Conservation (phyloP, 495 filamentous ascomycete species). For the Tuber borchii region DNA sequence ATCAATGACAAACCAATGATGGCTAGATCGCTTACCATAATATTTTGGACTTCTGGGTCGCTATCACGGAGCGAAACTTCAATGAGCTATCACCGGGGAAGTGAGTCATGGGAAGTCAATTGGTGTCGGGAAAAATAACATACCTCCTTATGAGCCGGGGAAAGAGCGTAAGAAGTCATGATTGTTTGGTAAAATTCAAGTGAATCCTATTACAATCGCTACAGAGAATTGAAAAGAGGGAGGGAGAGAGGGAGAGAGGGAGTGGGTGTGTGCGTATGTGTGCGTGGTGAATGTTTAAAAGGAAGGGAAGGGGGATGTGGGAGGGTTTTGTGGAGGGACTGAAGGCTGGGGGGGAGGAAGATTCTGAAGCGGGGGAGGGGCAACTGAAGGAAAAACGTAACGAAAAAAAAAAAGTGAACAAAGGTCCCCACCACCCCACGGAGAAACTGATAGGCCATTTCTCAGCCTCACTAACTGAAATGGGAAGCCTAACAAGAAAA, state of each 20-base stretch:
- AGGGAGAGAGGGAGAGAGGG: neutral
- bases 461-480: neutral
- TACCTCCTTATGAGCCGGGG: conserved; percentile 81
- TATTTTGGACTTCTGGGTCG: conserved; percentile 85
- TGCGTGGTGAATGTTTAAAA: neutral
- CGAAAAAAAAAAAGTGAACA: neutral
- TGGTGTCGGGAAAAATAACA: conserved; percentile 42
- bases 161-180: conserved; percentile 65
- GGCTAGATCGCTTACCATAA: conserved; percentile 65
- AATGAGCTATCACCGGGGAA: conserved; percentile 60
- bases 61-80: conserved; percentile 74
- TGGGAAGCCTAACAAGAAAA: neutral
- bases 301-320: neutral
- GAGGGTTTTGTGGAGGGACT: conserved; percentile 3
- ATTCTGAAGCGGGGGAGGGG: neutral
- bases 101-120: conserved; percentile 51
- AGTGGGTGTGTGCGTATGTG: neutral
- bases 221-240: neutral
- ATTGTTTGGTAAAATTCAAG: neutral
- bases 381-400: neutral
- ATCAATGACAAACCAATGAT: neutral
- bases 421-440: neutral
- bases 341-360: neutral
- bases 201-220: neutral
- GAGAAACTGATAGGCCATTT: neutral